Conservation (phyloP, 2,329 filamentous ascomycete genomes). For the Colletotrichum abscissum region DNA sequence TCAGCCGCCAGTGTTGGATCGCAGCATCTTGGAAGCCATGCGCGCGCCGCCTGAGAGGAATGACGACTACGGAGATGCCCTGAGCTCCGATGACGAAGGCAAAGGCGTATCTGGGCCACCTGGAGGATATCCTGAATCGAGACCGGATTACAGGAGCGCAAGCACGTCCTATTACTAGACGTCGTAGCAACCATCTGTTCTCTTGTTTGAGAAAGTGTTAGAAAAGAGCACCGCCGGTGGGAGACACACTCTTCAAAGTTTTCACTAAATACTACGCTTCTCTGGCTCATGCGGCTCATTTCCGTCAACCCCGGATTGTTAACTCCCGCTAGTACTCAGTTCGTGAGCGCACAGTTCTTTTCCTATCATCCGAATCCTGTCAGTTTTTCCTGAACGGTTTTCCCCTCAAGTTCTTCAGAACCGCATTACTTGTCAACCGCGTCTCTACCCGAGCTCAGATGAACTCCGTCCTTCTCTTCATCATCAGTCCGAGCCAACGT, state of each 20-base stretch:
- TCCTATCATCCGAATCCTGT: slow-evolving; percentile 17
- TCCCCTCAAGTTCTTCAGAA: not conserved
- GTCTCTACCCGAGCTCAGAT: slow-evolving; percentile 16
- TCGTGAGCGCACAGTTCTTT: not conserved
- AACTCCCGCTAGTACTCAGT: not conserved
- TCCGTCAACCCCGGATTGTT: not conserved
- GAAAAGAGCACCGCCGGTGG: not conserved
- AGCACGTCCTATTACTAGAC: slow-evolving; percentile 51
- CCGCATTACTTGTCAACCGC: slow-evolving; percentile 9
- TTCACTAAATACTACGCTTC: slow-evolving; percentile 25
- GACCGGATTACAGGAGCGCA: slow-evolving; percentile 51
- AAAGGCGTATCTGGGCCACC: slow-evolving; percentile 47
- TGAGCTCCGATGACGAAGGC: slow-evolving; percentile 53
- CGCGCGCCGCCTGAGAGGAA: slow-evolving; percentile 60
- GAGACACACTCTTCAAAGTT: slow-evolving; percentile 15
- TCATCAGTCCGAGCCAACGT: not conserved
- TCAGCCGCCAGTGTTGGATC: slow-evolving; percentile 72
- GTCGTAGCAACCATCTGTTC: slow-evolving; percentile 7
- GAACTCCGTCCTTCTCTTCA: slow-evolving; percentile 6
- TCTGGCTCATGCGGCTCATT: slow-evolving; percentile 3
- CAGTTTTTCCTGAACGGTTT: not conserved
- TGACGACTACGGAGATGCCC: slow-evolving; percentile 46
- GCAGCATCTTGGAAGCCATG: slow-evolving; percentile 72
- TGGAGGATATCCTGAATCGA: slow-evolving; percentile 63
- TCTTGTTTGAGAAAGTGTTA: slow-evolving; percentile 15